Conservation (phyloP, 192 early-diverging fungal species). For the Coemansia sp. region DNA sequence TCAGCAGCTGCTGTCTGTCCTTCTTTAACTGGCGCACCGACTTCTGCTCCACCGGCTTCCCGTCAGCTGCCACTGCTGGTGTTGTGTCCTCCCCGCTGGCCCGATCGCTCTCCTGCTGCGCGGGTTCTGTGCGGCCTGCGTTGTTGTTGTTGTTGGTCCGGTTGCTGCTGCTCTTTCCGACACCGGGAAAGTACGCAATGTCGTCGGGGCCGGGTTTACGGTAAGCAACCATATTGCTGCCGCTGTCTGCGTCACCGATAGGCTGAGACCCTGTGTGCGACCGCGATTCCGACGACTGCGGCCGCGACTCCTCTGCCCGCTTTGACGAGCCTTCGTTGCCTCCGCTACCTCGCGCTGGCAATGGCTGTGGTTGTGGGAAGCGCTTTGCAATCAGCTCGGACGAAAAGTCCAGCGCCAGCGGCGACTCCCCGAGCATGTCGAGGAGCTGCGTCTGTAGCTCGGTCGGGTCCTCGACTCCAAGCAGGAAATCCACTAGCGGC, state of each 20-base stretch:
- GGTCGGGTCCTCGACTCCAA: constrained; percentile 21
- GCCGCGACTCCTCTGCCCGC: background rate
- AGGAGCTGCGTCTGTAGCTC: constrained; percentile 48
- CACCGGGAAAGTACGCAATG: background rate
- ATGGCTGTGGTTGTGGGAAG: constrained; percentile 25
- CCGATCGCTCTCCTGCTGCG: background rate
- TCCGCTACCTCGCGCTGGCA: background rate
- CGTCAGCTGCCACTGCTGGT: background rate
- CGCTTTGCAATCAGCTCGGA: constrained; percentile 39
- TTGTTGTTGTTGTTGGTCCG: background rate
- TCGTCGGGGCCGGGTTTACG: constrained; percentile 6
- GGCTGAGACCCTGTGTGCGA: background rate
- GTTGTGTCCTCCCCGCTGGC: background rate
- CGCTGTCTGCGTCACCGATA: background rate
- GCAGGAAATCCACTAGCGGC: constrained; percentile 44
- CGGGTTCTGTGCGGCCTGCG: background rate
- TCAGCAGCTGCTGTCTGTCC: constrained; percentile 24
- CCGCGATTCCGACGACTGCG: background rate
- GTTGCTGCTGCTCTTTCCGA: background rate
- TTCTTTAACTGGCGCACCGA: constrained; percentile 39
- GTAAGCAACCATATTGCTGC: constrained; percentile 3
- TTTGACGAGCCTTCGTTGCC: background rate
- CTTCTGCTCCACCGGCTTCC: constrained; percentile 12
- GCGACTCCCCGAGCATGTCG: constrained; percentile 54
- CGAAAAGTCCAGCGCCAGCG: constrained; percentile 42